phyloP scores from a whole-genome alignment of 1,139 yeast species.

The Lodderomyces margitis region DNA sequence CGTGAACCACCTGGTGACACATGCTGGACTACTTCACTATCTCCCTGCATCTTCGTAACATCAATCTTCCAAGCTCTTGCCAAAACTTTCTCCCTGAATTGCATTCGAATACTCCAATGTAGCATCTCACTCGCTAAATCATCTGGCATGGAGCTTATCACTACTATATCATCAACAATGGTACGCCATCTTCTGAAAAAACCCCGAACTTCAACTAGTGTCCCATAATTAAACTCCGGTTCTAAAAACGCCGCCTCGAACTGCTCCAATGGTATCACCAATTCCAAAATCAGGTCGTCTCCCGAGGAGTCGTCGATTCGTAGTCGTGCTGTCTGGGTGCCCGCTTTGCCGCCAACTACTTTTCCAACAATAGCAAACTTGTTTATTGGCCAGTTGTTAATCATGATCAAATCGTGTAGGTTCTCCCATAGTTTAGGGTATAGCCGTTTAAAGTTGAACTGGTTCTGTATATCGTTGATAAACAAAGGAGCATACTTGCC shows the following conservation, averaged over 20 bases:
- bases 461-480: slow-evolving; percentile 16
- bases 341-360: slow-evolving; percentile 19
- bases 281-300: slow-evolving; percentile 12
- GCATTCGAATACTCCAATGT: slow-evolving; percentile 34
- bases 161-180: slow-evolving; percentile 17
- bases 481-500: slow-evolving; percentile 16
- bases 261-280: slow-evolving; percentile 9
- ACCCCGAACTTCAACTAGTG: slow-evolving; percentile 16
- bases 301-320: slow-evolving; percentile 19
- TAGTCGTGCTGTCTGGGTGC: slow-evolving; percentile 9
- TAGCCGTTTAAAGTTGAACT: slow-evolving; percentile 11
- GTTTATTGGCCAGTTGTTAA: slow-evolving; percentile 20
- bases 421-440: slow-evolving; percentile 13
- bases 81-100: slow-evolving; percentile 20
- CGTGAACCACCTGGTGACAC: neutral
- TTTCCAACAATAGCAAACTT: slow-evolving; percentile 16
- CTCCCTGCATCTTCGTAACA: slow-evolving; percentile 13
- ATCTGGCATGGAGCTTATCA: slow-evolving; percentile 16
- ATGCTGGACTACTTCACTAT: neutral
- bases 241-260: slow-evolving; percentile 10
- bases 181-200: slow-evolving; percentile 19
- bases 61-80: slow-evolving; percentile 24
- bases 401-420: slow-evolving; percentile 14
- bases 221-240: slow-evolving; percentile 19
- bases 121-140: slow-evolving; percentile 25